A percentile compares a stretch with the other conserved stretches of the same genome.
Conservation (phyloP, 805 yeast species). For the Saturnispora silvae region DNA sequence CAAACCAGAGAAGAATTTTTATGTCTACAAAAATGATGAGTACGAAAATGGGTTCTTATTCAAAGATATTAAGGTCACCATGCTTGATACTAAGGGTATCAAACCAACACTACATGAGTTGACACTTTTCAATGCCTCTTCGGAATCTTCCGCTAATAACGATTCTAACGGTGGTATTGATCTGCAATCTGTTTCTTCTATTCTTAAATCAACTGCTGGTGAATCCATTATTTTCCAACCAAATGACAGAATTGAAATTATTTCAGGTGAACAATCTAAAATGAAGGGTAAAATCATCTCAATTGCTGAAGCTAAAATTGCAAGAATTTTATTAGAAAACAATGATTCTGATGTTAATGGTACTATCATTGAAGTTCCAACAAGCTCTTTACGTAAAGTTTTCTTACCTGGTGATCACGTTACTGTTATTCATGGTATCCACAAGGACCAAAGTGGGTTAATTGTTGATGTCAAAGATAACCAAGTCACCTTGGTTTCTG, state of each 20-base stretch:
- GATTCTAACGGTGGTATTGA: conserved; percentile 59
- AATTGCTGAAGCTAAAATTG: conserved; percentile 47
- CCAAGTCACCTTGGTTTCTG: conserved; percentile 81
- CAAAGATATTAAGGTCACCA: conserved; percentile 79
- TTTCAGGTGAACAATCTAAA: conserved; percentile 89
- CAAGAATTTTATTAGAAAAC: conserved; percentile 39
- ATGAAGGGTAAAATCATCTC: conserved; percentile 70
- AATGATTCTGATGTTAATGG: conserved; percentile 38
- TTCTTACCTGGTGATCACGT: conserved; percentile 93
- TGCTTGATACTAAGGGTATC: conserved; percentile 65
- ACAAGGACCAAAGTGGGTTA: conserved; percentile 88
- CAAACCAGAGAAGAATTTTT: conserved; percentile 52
- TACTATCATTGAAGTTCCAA: conserved; percentile 66
- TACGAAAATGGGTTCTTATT: conserved; percentile 79
- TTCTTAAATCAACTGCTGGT: conserved; percentile 56
- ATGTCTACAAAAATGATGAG: conserved; percentile 75
- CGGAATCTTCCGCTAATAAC: no score
- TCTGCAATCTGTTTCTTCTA: conserved; percentile 73
- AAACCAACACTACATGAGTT: conserved; percentile 84
- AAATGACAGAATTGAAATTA: conserved; percentile 87
- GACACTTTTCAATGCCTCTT: conserved; percentile 51
- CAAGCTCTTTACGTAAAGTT: conserved; percentile 70
- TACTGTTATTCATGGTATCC: conserved; percentile 83
- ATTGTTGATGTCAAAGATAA: conserved; percentile 75
- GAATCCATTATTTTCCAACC: conserved; percentile 64